These are phyloP conservation scores for Dioszegia hungarica DNA, from an alignment of 768 basidiomycete genomes.

Conservation along the genomic window DNA sequence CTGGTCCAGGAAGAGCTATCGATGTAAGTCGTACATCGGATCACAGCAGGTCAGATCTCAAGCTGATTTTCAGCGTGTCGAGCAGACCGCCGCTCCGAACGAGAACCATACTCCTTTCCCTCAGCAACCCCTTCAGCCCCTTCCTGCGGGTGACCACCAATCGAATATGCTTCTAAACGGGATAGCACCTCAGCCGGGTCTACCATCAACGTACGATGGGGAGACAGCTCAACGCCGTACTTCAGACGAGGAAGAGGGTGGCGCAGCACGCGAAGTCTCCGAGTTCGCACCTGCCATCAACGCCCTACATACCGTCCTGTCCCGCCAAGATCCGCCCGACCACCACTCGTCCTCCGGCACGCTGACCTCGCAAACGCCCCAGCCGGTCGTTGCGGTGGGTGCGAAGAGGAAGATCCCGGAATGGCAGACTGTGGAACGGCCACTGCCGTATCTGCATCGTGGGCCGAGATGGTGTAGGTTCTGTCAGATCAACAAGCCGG, in stretches of 20 bases:
- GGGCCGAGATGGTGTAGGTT: slow-evolving; percentile 37
- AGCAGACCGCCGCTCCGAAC: background rate
- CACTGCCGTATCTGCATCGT: slow-evolving; percentile 16
- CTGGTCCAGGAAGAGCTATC: slow-evolving; percentile 29
- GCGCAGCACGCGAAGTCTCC: slow-evolving; percentile 23
- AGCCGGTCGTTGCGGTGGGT: background rate
- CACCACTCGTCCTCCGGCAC: slow-evolving; percentile 11
- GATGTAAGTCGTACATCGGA: slow-evolving; percentile 12
- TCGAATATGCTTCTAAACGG: too few relatives aligned
- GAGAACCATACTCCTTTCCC: background rate
- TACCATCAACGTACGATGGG: background rate
- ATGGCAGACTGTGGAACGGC: slow-evolving; percentile 22
- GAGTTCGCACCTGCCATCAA: slow-evolving; percentile 31
- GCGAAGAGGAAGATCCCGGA: slow-evolving; percentile 8
- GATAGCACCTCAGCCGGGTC: background rate
- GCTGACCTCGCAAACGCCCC: background rate
- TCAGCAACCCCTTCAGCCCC: background rate
- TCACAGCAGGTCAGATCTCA: background rate
- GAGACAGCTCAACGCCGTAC: background rate
- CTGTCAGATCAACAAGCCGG: slow-evolving; percentile 45
- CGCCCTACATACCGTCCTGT: background rate
- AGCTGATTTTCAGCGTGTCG: background rate
- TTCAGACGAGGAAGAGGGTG: slow-evolving; percentile 7
- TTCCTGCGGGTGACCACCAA: background rate
- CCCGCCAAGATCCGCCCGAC: background rate